phyloP scores from a whole-genome alignment of 225 moss, liverwort and hornwort genomes.

The Thuidium tamariscinum region DNA sequence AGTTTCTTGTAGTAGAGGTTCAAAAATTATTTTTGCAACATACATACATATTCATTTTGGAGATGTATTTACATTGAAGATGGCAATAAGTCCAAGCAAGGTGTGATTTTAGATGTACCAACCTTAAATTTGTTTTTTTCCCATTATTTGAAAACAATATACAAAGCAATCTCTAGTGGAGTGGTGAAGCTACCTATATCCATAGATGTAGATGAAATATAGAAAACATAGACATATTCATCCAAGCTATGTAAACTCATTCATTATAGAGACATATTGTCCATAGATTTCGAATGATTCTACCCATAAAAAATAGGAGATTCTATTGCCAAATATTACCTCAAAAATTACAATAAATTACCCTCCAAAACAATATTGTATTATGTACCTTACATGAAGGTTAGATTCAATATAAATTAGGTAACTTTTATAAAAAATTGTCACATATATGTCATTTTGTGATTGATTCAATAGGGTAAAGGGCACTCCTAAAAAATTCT shows the following conservation, averaged over 20 bases:
- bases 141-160: rapidly evolving
- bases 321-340: background rate
- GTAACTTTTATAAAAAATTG: background rate
- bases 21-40: too few relatives aligned
- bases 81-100: too few relatives aligned
- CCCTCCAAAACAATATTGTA: rapidly evolving
- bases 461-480: background rate
- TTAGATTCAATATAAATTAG: background rate
- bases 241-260: background rate
- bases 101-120: too few relatives aligned
- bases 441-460: background rate
- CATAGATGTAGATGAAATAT: background rate
- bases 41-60: too few relatives aligned
- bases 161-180: rapidly evolving
- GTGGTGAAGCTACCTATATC: background rate
- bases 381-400: rapidly evolving
- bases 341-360: background rate
- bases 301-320: rapidly evolving
- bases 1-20: too few relatives aligned
- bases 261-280: rapidly evolving
- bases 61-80: too few relatives aligned
- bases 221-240: rapidly evolving
- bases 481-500: too few relatives aligned
- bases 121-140: background rate
- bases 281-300: background rate